Conservation (phyloP, 306 rosid genomes). For the Carpinus viminea region DNA sequence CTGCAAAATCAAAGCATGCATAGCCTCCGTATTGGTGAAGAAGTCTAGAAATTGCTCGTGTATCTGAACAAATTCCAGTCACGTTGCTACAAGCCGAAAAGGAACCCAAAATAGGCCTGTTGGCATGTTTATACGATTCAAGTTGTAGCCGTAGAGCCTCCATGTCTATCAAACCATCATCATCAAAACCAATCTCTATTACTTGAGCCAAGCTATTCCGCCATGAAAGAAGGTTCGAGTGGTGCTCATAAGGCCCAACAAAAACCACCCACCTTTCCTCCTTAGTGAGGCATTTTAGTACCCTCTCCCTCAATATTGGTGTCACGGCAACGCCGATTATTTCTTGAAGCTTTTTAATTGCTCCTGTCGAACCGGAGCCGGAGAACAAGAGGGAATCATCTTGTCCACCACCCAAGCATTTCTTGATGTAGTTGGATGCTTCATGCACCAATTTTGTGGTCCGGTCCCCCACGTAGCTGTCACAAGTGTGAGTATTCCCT, state of each 20-base stretch:
- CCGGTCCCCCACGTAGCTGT: constrained; percentile 68
- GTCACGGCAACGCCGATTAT: constrained; percentile 73
- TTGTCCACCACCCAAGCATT: constrained; percentile 66
- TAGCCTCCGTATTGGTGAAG: constrained; percentile 65
- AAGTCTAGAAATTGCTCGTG: constrained; percentile 63
- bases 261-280: constrained; percentile 84
- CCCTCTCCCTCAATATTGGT: constrained; percentile 54
- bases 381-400: constrained; percentile 63
- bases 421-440: constrained; percentile 58
- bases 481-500: constrained; percentile 81
- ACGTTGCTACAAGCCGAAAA: constrained; percentile 92
- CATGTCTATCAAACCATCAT: constrained; percentile 58
- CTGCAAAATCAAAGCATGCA: constrained; percentile 86
- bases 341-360: constrained; percentile 83
- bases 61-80: constrained; percentile 69
- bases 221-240: constrained; percentile 89
- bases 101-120: constrained; percentile 75
- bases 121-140: constrained; percentile 34
- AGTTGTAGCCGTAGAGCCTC: constrained; percentile 49
- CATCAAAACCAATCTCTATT: constrained; percentile 65
- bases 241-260: constrained; percentile 86
- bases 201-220: constrained; percentile 78
- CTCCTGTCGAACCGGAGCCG: constrained; percentile 80
- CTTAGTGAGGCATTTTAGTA: constrained; percentile 23
- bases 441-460: constrained; percentile 64